Base-by-base conservation (phyloP, 139 green algal genomes). In the Dunaliella primolecta region DNA sequence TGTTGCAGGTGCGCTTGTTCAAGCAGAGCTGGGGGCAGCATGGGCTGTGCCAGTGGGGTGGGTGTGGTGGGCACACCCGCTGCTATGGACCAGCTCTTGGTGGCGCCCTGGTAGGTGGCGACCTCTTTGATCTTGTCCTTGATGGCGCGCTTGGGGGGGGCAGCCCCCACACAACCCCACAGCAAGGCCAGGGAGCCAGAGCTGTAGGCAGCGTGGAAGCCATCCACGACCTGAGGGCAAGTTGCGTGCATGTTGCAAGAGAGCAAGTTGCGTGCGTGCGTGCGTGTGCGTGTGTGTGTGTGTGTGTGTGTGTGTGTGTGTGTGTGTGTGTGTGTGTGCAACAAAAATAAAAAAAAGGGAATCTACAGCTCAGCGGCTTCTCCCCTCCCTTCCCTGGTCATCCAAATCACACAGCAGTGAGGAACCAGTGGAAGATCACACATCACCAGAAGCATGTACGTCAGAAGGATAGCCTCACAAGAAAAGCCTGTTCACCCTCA, bases 111-210 rank as follows among this genome's bases (percentile, higher is more conserved):
- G 82, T 70, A 76, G 21, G 15, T 70, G 74, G 20, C 34, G 35
- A 72, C 46, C 78, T 35, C 31, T 36, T 87, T 90, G 32, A 95
- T 83, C 77, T 83, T 86, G 35, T 83, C 88, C 3, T 84, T 84
- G 36, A 93, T 84, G 80, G 89, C 90, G 2, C 84, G 88, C 85
- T 95, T 95, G 30, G 82, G 78, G 7, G 91, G 75, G 75, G 75
- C 27, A 36, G 75, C 29, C 34, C 71, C 88, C 89, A 32, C 75
- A 75, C 46, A 64, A 15, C 46, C 46, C 46, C 46, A 64, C 15
- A 15, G 7, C 46, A 25, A 15, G 21, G 34, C 81, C 2, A 38
- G 32, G 74, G 27, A 56, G 25, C 81, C 82, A 2, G 76, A 64
- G 27, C 72, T 78, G 23, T 93, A 78, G 23, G 85, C 81, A 24